Percentiles rank a stretch among this genome's conserved stretches.
These are phyloP conservation scores for Helichrysum umbraculigerum DNA, from an alignment of 129 eudicot species.

Conservation along the genomic window DNA sequence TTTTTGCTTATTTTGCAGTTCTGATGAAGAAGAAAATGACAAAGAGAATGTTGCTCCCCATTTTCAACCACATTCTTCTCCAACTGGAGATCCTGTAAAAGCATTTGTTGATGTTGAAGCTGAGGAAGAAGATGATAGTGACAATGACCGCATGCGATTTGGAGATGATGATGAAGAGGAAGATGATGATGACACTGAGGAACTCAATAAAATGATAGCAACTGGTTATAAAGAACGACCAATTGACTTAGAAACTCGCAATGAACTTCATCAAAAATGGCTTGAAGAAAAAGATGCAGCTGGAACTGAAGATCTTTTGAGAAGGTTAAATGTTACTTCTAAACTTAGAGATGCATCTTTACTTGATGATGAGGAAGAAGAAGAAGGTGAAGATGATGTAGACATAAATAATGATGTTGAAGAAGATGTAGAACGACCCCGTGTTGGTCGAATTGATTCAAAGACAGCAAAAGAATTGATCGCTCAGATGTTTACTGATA, in stretches of 20 bases:
- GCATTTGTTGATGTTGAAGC: constrained; percentile 88
- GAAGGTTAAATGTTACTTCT: constrained; percentile 55
- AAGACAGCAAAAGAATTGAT: constrained; percentile 70
- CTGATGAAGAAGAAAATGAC: constrained; percentile 76
- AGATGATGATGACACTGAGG: constrained; percentile 57
- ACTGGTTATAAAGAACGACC: constrained; percentile 67
- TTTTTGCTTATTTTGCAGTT: constrained; percentile 42
- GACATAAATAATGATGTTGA: constrained; percentile 37
- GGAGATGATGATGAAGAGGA: constrained; percentile 66
- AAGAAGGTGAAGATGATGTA: constrained; percentile 40
- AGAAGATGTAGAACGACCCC: constrained; percentile 39
- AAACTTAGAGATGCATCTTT: constrained; percentile 48
- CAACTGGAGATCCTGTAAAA: constrained; percentile 74
- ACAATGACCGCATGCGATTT: constrained; percentile 57
- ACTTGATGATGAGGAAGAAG: constrained; percentile 41
- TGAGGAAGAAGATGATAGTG: constrained; percentile 89
- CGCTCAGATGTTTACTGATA: constrained; percentile 62
- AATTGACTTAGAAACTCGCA: constrained; percentile 59
- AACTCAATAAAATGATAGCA: constrained; percentile 66
- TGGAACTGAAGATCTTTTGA: constrained; percentile 79
- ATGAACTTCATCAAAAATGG: constrained; percentile 97
- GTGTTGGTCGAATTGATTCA: constrained; percentile 41
- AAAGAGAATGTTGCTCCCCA: constrained; percentile 65
- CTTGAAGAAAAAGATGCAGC: constrained; percentile 92
- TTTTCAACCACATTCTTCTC: constrained; percentile 35